phyloP scores from a whole-genome alignment of 805 yeast species.

The Saccharomycopsis fibuligera region DNA sequence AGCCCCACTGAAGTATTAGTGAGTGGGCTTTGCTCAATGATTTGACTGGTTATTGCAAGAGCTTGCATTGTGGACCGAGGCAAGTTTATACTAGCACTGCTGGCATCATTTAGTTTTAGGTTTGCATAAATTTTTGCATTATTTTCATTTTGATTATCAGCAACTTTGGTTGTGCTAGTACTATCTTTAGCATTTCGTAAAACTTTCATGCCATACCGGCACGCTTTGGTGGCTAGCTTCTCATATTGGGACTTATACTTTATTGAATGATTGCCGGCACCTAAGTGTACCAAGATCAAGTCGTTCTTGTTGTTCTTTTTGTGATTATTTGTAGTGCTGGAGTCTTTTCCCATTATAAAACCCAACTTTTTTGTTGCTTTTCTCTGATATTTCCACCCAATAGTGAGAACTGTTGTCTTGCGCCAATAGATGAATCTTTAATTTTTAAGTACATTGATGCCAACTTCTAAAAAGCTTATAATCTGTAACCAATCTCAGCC shows the following conservation, averaged over 20 bases:
- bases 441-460: too few species aligned
- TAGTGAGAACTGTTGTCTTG: background rate
- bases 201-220: background rate
- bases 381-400: background rate
- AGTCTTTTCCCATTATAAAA: too few species aligned
- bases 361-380: too few species aligned
- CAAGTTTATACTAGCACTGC: background rate
- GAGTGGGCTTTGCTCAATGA: constrained; percentile 7
- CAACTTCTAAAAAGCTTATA: too few species aligned
- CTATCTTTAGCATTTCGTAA: background rate
- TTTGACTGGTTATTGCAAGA: background rate
- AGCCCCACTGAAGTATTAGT: constrained; percentile 28
- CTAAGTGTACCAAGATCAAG: constrained; percentile 37
- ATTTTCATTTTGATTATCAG: background rate
- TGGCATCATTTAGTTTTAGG: too few species aligned
- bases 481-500: too few species aligned
- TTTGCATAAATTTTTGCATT: too few species aligned
- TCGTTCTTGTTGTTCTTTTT: background rate
- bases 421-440: background rate
- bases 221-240: constrained; percentile 28
- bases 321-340: too few species aligned
- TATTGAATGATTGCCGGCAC: constrained; percentile 43
- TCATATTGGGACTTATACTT: constrained; percentile 25
- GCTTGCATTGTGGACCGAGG: background rate
- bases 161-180: background rate